phyloP scores from a whole-genome alignment of 2,329 filamentous ascomycete species.

The Curvularia lunata region DNA sequence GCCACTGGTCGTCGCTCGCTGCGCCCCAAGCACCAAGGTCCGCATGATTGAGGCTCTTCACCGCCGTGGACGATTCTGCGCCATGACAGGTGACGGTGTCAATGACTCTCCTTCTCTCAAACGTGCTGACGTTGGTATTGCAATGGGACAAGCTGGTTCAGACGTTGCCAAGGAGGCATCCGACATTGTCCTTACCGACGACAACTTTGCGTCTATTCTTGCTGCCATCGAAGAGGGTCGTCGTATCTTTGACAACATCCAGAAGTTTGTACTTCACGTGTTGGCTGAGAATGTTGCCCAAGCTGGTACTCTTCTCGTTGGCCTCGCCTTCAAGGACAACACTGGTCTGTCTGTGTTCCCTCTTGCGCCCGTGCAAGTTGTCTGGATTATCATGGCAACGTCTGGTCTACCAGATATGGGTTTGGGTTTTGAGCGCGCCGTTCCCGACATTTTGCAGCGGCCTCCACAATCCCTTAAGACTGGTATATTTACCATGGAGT shows the following conservation, averaged over 20 bases:
- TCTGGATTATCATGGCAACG: slow-evolving; percentile 51
- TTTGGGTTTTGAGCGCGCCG: slow-evolving; percentile 44
- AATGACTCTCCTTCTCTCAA: slow-evolving; percentile 56
- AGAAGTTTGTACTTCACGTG: slow-evolving; percentile 49
- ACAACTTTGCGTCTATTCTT: slow-evolving; percentile 55
- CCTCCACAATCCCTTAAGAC: slow-evolving; percentile 26
- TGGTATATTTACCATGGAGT: slow-evolving; percentile 46
- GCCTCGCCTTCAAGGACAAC: slow-evolving; percentile 44
- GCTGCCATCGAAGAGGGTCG: slow-evolving; percentile 55
- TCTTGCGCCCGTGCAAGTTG: slow-evolving; percentile 46
- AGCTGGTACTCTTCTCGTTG: slow-evolving; percentile 44
- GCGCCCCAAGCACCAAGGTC: slow-evolving; percentile 54
- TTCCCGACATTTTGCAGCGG: slow-evolving; percentile 40
- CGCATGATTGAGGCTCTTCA: slow-evolving; percentile 55
- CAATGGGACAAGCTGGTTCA: slow-evolving; percentile 53
- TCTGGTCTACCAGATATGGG: slow-evolving; percentile 47
- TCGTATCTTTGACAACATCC: slow-evolving; percentile 56
- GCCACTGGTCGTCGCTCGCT: slow-evolving; percentile 54
- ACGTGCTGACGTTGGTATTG: slow-evolving; percentile 55
- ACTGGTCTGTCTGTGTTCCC: slow-evolving; percentile 46
- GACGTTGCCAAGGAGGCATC: slow-evolving; percentile 55
- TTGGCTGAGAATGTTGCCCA: slow-evolving; percentile 45
- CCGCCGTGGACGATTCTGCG: slow-evolving; percentile 49
- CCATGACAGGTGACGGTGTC: slow-evolving; percentile 55
- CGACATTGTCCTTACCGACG: slow-evolving; percentile 55